These are phyloP conservation scores for Mimosa pudica DNA, from an alignment of 306 rosid genomes.

Conservation along the genomic window DNA sequence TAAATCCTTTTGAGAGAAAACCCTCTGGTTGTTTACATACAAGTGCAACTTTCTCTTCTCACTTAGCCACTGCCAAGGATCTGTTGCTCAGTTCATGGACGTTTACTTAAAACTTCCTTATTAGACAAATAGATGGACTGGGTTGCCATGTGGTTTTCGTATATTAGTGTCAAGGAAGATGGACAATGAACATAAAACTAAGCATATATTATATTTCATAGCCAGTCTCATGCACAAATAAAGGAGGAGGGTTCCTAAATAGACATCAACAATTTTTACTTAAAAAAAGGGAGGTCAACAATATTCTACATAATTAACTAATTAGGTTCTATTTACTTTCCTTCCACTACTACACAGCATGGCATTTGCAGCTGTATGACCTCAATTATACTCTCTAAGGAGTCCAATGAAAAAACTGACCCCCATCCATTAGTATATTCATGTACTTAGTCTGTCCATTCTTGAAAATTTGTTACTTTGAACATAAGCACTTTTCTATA, in stretches of 20 bases:
- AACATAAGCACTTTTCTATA: neutral
- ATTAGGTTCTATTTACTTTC: too few relatives aligned
- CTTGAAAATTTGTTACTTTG: neutral
- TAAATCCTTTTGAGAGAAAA: neutral
- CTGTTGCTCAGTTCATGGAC: neutral
- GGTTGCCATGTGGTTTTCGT: neutral
- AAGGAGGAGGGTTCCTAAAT: too few relatives aligned
- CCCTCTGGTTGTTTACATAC: neutral
- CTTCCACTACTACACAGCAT: too few relatives aligned
- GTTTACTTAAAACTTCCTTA: neutral
- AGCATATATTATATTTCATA: too few relatives aligned
- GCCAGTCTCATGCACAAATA: neutral
- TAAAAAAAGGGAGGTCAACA: too few relatives aligned
- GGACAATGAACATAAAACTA: neutral
- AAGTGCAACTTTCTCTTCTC: neutral
- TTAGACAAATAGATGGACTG: neutral
- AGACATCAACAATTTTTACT: too few relatives aligned
- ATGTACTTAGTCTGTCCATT: neutral
- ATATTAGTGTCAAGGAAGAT: neutral
- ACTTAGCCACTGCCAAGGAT: neutral
- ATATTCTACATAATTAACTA: too few relatives aligned
- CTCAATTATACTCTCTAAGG: neutral
- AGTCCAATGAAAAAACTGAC: neutral
- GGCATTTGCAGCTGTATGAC: neutral
- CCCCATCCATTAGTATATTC: neutral